phyloP scores from a whole-genome alignment of 371 early-diverging fungal species.

The Rhizopus microsporus region DNA sequence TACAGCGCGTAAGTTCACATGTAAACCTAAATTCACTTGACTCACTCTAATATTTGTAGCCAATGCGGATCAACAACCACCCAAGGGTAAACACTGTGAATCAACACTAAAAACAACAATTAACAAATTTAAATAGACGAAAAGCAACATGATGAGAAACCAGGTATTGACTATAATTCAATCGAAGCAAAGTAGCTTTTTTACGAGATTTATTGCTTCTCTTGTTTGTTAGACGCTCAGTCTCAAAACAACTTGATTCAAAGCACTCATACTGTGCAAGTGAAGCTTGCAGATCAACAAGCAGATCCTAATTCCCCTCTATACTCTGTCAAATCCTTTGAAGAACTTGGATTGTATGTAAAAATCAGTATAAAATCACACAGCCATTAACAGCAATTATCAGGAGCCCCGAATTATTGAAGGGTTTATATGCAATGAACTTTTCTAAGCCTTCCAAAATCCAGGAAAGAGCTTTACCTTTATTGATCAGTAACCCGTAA shows the following conservation, averaged over 20 bases:
- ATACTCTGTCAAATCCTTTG: slow-evolving; percentile 78
- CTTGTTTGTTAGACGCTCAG: neutral
- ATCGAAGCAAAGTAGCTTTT: neutral
- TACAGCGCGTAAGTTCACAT: slow-evolving; percentile 26
- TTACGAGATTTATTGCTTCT: neutral
- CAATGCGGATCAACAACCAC: neutral
- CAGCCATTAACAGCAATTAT: neutral
- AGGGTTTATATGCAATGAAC: slow-evolving; percentile 93
- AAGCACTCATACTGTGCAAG: slow-evolving; percentile 72
- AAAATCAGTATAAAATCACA: neutral
- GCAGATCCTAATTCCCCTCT: slow-evolving; percentile 79
- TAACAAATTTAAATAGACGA: too few relatives aligned
- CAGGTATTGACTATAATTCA: neutral
- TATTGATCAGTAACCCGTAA: slow-evolving; percentile 77
- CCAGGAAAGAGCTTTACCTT: slow-evolving; percentile 93
- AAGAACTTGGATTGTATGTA: slow-evolving; percentile 71
- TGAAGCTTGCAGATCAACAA: slow-evolving; percentile 79
- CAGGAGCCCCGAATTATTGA: slow-evolving; percentile 74
- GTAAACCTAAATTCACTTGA: neutral
- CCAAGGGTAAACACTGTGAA: neutral
- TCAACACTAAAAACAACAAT: too few relatives aligned
- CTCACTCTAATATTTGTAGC: neutral
- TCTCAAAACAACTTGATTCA: slow-evolving; percentile 43
- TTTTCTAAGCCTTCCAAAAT: slow-evolving; percentile 94
- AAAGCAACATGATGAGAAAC: neutral